These are phyloP conservation scores for Cladorrhinum samala DNA, from an alignment of 495 filamentous ascomycete species.

Conservation along the genomic window DNA sequence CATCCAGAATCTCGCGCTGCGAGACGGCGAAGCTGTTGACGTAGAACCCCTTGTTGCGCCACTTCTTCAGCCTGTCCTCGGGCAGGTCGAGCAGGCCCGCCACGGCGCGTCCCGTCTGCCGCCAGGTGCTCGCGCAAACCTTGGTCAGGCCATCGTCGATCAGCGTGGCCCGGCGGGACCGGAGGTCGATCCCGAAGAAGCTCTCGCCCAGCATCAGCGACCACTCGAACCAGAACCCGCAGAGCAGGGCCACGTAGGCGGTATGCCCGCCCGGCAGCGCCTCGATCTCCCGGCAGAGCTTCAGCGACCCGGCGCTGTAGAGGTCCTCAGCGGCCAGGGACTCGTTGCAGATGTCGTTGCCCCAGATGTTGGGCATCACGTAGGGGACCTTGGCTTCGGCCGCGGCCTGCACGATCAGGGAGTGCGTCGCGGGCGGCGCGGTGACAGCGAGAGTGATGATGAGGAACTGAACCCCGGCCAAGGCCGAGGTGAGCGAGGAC, in stretches of 20 bases:
- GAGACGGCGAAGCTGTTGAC: slow-evolving; percentile 37
- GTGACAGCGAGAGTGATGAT: slow-evolving; percentile 49
- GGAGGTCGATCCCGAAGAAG: slow-evolving; percentile 31
- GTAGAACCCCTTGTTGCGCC: slow-evolving; percentile 35
- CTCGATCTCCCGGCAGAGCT: slow-evolving; percentile 29
- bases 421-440: slow-evolving; percentile 28
- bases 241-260: slow-evolving; percentile 32
- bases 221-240: slow-evolving; percentile 45
- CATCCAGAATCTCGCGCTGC: slow-evolving; percentile 44
- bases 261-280: slow-evolving; percentile 23
- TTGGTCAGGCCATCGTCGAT: slow-evolving; percentile 28
- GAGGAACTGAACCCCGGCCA: slow-evolving; percentile 21
- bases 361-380: slow-evolving; percentile 57
- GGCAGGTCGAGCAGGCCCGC: slow-evolving; percentile 36
- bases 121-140: slow-evolving; percentile 36
- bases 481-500: not conserved
- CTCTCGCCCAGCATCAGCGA: slow-evolving; percentile 16
- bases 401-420: slow-evolving; percentile 52
- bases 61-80: slow-evolving; percentile 38
- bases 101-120: slow-evolving; percentile 37
- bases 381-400: slow-evolving; percentile 54
- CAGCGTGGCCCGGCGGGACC: slow-evolving; percentile 23
- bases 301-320: not conserved
- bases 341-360: slow-evolving; percentile 25
- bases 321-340: slow-evolving; percentile 25